Evolutionary conservation across 2,329 filamentous ascomycete genomes (phyloP).

Genomic region (Aspergillus latus): DNA sequence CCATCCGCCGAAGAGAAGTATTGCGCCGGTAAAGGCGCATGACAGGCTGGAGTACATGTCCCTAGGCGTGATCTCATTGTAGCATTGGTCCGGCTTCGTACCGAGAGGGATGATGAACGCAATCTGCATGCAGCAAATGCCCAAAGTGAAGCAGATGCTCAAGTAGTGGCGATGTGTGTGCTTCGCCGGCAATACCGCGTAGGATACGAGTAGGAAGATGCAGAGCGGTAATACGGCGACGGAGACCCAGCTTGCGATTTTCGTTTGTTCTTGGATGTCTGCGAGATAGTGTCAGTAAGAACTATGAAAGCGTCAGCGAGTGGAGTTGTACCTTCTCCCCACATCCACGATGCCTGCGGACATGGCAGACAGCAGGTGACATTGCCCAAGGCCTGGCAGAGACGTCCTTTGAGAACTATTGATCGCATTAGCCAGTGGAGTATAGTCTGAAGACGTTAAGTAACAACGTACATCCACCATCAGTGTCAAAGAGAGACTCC

Average conservation of each 20-base stretch:
- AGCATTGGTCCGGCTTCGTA: conserved; percentile 76
- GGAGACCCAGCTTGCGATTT: conserved; percentile 78
- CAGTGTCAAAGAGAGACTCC: conserved; percentile 57
- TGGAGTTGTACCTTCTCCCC: conserved; percentile 52
- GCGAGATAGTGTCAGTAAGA: background rate
- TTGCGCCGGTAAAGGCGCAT: conserved; percentile 84
- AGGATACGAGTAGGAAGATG: conserved; percentile 75
- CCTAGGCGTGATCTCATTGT: conserved; percentile 86
- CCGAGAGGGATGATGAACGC: conserved; percentile 88
- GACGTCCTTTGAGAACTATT: conserved; percentile 60
- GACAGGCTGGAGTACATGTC: conserved; percentile 80
- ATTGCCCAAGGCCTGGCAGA: conserved; percentile 55
- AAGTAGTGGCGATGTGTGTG: conserved; percentile 92
- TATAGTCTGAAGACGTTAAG: conserved; percentile 25
- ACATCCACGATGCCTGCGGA: conserved; percentile 76
- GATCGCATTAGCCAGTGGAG: conserved; percentile 13
- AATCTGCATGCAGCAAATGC: conserved; percentile 77
- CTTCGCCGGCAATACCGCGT: conserved; percentile 75
- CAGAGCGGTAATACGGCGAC: conserved; percentile 71
- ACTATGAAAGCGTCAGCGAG: background rate
- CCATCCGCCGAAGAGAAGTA: conserved; percentile 84
- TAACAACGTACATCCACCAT: conserved; percentile 63
- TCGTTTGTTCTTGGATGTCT: conserved; percentile 58
- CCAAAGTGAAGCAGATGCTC: conserved; percentile 79
- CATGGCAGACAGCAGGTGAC: conserved; percentile 84